phyloP scores from a whole-genome alignment of 768 basidiomycete genomes.

The Melanogaster broomeanus region DNA sequence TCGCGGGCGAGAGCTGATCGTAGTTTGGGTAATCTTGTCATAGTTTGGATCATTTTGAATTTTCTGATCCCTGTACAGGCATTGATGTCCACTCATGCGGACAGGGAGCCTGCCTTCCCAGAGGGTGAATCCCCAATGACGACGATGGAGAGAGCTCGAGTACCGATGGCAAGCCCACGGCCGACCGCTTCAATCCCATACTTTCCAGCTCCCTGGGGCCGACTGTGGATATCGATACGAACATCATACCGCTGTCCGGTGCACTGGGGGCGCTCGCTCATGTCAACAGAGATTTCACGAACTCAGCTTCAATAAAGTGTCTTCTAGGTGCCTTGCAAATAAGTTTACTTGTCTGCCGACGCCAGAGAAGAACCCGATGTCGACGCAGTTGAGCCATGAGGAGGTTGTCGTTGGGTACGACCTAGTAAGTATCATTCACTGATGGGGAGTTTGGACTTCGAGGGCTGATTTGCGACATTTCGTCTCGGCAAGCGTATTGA shows the following conservation, averaged over 20 bases:
- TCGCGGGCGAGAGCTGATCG: constrained; percentile 80
- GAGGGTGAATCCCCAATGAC: constrained; percentile 25
- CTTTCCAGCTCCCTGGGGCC: constrained; percentile 25
- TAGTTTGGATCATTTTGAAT: not conserved
- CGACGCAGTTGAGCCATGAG: constrained; percentile 88
- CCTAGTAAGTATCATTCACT: constrained; percentile 64
- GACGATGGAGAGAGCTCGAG: constrained; percentile 11
- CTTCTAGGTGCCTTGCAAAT: constrained; percentile 55
- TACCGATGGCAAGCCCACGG: not conserved
- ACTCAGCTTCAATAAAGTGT: constrained; percentile 47
- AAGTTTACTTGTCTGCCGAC: constrained; percentile 81
- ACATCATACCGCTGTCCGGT: constrained; percentile 70
- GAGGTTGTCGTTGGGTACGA: constrained; percentile 87
- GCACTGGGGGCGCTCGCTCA: constrained; percentile 73
- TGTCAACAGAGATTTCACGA: constrained; percentile 32
- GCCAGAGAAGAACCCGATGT: constrained; percentile 94
- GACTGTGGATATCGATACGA: constrained; percentile 62
- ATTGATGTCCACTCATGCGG: constrained; percentile 80
- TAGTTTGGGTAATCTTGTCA: constrained; percentile 52
- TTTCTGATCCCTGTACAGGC: constrained; percentile 46
- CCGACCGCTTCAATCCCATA: constrained; percentile 12
- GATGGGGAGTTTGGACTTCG: not conserved
- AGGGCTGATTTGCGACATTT: constrained; percentile 13
- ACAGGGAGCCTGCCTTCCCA: constrained; percentile 40
- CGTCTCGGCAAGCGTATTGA: constrained; percentile 53